Percentiles rank a stretch among this genome's conserved stretches.
phyloP scores from a whole-genome alignment of 2,329 filamentous ascomycete genomes.

The Sclerotinia minor region DNA sequence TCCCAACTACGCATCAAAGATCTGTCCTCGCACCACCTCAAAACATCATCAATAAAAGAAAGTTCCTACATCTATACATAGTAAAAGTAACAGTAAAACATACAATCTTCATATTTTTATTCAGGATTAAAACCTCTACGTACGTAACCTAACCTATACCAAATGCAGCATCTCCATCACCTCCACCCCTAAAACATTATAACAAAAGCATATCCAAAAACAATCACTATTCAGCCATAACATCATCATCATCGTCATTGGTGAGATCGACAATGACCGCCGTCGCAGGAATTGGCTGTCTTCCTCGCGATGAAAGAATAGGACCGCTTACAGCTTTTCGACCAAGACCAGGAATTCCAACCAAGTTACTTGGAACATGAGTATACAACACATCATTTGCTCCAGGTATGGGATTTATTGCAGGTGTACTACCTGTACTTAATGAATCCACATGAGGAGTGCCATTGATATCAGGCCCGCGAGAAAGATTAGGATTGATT shows the following conservation, averaged over 20 bases:
- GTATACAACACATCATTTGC: neutral
- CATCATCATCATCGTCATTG: neutral
- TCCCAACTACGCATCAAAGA: too few relatives aligned
- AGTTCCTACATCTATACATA: too few relatives aligned
- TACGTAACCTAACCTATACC: neutral
- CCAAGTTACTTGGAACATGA: neutral
- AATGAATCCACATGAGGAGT: neutral
- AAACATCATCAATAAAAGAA: neutral
- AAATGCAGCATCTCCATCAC: neutral
- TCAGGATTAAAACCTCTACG: neutral
- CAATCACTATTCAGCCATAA: neutral
- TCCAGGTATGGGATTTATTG: neutral
- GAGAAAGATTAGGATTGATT: neutral
- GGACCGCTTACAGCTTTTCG: neutral
- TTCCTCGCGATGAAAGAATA: neutral
- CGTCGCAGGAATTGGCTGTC: neutral
- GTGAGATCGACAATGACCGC: slow-evolving; percentile 7
- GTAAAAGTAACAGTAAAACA: neutral
- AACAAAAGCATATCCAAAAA: neutral
- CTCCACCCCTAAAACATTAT: neutral
- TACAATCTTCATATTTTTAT: neutral
- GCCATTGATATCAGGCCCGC: neutral
- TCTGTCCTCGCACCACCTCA: neutral
- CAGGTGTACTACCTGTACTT: neutral
- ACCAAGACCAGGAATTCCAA: neutral